phyloP scores from a whole-genome alignment of 1,139 yeast genomes.

The Saccharomyces uvarum region DNA sequence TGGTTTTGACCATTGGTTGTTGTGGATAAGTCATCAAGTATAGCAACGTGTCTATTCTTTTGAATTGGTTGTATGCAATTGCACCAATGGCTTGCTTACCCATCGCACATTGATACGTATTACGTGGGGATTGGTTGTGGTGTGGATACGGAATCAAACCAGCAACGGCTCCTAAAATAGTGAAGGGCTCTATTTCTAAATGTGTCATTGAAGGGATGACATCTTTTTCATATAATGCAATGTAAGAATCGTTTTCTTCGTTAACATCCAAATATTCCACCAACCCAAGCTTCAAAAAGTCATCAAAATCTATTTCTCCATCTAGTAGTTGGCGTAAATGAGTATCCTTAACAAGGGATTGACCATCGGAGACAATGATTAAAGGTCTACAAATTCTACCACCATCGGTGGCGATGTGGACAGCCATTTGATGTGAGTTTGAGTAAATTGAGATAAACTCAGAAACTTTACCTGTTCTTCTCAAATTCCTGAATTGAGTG shows the following conservation, averaged over 20 bases:
- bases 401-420: slow-evolving; percentile 97
- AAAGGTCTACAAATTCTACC: slow-evolving; percentile 97
- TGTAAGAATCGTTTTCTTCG: slow-evolving; percentile 91
- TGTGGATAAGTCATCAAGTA: slow-evolving; percentile 97
- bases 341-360: slow-evolving; percentile 60
- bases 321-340: slow-evolving; percentile 56
- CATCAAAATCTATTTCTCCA: slow-evolving; percentile 82
- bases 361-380: slow-evolving; percentile 70
- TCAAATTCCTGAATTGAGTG: slow-evolving; percentile 61
- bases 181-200: slow-evolving; percentile 92
- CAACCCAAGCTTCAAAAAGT: slow-evolving; percentile 73
- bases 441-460: slow-evolving; percentile 88
- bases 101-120: slow-evolving; percentile 99
- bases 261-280: slow-evolving; percentile 96
- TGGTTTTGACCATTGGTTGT: slow-evolving; percentile 97
- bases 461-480: slow-evolving; percentile 81
- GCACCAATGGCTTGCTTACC: slow-evolving; percentile 99
- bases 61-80: slow-evolving; percentile 91
- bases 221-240: slow-evolving; percentile 80
- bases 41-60: slow-evolving; percentile 87
- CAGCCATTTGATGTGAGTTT: slow-evolving; percentile 83
- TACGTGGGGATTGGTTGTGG: slow-evolving; percentile 97
- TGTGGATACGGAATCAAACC: slow-evolving; percentile 99
- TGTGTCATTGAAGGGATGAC: slow-evolving; percentile 61
- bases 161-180: slow-evolving; percentile 95